Percentiles rank a stretch among this genome's conserved stretches.
Conservation (phyloP, 805 yeast genomes). For the Metschnikowia lachancei region DNA sequence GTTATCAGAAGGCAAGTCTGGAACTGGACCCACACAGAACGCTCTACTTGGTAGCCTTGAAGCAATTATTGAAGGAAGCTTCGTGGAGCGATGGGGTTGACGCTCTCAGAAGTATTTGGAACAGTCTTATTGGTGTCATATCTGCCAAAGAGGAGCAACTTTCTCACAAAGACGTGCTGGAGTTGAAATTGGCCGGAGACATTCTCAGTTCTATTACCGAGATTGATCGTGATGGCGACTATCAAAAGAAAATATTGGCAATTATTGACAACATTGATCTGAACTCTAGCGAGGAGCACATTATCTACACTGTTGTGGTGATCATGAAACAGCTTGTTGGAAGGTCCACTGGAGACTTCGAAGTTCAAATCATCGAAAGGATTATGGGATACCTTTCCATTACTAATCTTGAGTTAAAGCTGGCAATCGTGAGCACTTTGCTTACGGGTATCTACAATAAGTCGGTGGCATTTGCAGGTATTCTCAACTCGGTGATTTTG, state of each 20-base stretch:
- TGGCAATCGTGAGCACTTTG: slow-evolving; percentile 57
- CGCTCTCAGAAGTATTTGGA: slow-evolving; percentile 14
- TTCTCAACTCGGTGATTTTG: slow-evolving; percentile 42
- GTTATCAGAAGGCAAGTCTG: slow-evolving; percentile 9
- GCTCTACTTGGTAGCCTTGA: slow-evolving; percentile 23
- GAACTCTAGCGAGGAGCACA: slow-evolving; percentile 12
- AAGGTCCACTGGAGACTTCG: slow-evolving; percentile 8
- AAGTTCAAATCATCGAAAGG: slow-evolving; percentile 10
- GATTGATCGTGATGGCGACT: slow-evolving; percentile 13
- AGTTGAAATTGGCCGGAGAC: slow-evolving; percentile 37
- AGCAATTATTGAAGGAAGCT: slow-evolving; percentile 21
- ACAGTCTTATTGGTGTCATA: slow-evolving; percentile 11
- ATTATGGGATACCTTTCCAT: slow-evolving; percentile 25
- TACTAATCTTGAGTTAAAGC: slow-evolving; percentile 51
- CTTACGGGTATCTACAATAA: slow-evolving; percentile 58
- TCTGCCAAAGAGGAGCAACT: slow-evolving; percentile 8
- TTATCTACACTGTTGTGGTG: slow-evolving; percentile 33
- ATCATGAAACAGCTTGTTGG: slow-evolving; percentile 31
- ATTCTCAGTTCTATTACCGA: slow-evolving; percentile 29
- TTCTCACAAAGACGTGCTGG: slow-evolving; percentile 19
- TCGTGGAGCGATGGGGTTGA: slow-evolving; percentile 1
- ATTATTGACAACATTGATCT: slow-evolving; percentile 12
- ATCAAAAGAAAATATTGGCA: slow-evolving; percentile 19
- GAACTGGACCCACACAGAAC: slow-evolving; percentile 11
- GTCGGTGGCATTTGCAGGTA: slow-evolving; percentile 46